These are phyloP conservation scores for Ustilago sp. DNA, from an alignment of 1,284 basidiomycete species.

Conservation along the genomic window DNA sequence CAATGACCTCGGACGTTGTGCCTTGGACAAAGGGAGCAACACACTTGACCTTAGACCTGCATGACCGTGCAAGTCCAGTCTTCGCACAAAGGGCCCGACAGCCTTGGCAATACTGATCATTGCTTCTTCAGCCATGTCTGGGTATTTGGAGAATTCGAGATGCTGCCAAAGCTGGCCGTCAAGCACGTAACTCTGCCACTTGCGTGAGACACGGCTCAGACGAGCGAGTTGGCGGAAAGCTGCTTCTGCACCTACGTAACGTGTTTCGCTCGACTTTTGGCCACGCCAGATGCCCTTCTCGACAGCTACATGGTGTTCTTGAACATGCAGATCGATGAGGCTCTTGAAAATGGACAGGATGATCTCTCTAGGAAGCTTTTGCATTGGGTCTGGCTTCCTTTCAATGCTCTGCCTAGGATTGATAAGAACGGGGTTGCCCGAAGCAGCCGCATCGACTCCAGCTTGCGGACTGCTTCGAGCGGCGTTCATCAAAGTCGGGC, in stretches of 20 bases:
- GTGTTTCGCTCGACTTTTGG: constrained; percentile 26
- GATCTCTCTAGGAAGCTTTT: constrained; percentile 44
- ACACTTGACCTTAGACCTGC: constrained; percentile 71
- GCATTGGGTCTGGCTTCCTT: constrained; percentile 22
- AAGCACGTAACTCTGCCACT: constrained; percentile 81
- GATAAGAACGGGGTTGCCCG: constrained; percentile 23
- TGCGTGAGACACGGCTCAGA: constrained; percentile 78
- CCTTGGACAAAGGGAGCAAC: constrained; percentile 32
- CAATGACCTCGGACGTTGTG: constrained; percentile 26
- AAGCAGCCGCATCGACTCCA: constrained; percentile 28
- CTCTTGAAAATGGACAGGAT: constrained; percentile 33
- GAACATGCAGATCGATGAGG: constrained; percentile 32
- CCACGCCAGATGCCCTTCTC: constrained; percentile 36
- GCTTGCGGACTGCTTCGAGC: constrained; percentile 36
- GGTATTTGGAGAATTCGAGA: constrained; percentile 73
- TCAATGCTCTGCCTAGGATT: constrained; percentile 23
- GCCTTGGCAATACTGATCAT: constrained; percentile 43
- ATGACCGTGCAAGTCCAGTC: constrained; percentile 78
- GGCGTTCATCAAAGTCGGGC: constrained; percentile 36
- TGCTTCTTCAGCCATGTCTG: constrained; percentile 35
- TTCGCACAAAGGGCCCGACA: constrained; percentile 76
- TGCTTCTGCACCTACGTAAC: constrained; percentile 35
- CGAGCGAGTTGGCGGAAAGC: constrained; percentile 46
- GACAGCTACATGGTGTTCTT: constrained; percentile 26
- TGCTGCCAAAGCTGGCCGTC: constrained; percentile 87